phyloP scores from a whole-genome alignment of 2,329 filamentous ascomycete genomes.

The Penicillium corylophilum region DNA sequence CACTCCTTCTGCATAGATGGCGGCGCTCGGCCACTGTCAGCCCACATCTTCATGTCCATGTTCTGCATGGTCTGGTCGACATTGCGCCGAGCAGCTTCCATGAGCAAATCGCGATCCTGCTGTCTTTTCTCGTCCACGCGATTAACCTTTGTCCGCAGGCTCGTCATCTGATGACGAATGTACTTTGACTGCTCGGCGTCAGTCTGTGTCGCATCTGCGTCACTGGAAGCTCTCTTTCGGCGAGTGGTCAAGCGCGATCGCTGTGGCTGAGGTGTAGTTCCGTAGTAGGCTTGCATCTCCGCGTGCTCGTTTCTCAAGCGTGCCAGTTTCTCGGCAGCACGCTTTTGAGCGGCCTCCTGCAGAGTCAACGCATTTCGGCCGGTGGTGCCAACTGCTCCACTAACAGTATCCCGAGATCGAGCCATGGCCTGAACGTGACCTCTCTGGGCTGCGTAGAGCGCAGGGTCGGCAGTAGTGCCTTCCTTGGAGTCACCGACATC shows the following conservation, averaged over 20 bases:
- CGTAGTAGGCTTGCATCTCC: conserved; percentile 76
- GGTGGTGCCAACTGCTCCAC: conserved; percentile 24
- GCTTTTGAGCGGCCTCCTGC: conserved; percentile 82
- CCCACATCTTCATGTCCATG: conserved; percentile 79
- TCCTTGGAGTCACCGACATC: conserved; percentile 52
- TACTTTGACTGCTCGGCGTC: conserved; percentile 69
- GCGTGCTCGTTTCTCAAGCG: conserved; percentile 72
- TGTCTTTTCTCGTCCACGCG: conserved; percentile 49
- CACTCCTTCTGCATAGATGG: conserved; percentile 70
- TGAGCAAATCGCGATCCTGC: conserved; percentile 70
- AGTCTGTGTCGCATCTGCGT: conserved; percentile 57
- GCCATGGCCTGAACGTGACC: conserved; percentile 30
- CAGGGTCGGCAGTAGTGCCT: conserved; percentile 16
- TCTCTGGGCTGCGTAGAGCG: conserved; percentile 32
- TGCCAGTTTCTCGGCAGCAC: conserved; percentile 78
- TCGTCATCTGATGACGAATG: conserved; percentile 76
- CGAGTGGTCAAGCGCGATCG: conserved; percentile 54
- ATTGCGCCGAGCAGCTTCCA: conserved; percentile 79
- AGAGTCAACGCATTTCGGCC: conserved; percentile 49
- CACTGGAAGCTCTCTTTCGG: conserved; percentile 66
- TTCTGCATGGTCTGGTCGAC: conserved; percentile 74
- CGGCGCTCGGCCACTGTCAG: conserved; percentile 71
- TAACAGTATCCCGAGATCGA: conserved; percentile 33
- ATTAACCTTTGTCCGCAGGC: conserved; percentile 67
- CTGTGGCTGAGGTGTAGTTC: conserved; percentile 50